Evolutionary conservation across 1,139 yeast genomes (phyloP).

Genomic region (Taphrina deformans): DNA sequence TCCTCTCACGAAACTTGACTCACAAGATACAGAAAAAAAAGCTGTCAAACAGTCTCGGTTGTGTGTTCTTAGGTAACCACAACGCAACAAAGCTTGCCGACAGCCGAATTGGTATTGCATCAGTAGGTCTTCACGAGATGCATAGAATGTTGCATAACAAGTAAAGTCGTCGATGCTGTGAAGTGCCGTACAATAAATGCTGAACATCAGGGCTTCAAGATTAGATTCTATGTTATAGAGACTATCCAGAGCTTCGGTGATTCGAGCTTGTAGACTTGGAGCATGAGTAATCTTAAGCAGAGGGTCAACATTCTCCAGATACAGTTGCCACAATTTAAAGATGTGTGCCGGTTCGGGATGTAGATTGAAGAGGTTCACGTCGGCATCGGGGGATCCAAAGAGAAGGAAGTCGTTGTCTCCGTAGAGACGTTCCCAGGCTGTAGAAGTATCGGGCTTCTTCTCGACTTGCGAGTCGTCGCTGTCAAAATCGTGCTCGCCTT

Average conservation of each 20-base stretch:
- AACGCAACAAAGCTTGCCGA: background rate
- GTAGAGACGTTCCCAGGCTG: background rate
- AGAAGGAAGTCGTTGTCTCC: conserved; percentile 5
- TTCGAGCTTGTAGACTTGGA: background rate
- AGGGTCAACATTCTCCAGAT: background rate
- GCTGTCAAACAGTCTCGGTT: conserved; percentile 1
- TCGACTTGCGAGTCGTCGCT: background rate
- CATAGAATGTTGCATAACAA: background rate
- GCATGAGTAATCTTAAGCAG: background rate
- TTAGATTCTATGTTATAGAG: background rate
- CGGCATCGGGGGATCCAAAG: background rate
- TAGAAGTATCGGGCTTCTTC: background rate
- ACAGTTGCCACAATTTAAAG: background rate
- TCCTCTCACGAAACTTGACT: too few species aligned
- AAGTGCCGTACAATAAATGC: background rate
- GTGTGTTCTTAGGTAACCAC: background rate
- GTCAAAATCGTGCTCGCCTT: background rate
- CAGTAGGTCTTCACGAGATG: background rate
- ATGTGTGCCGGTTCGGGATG: background rate
- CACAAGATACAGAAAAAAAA: background rate
- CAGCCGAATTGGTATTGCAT: background rate
- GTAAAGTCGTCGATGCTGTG: background rate
- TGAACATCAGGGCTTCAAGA: background rate
- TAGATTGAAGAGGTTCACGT: background rate
- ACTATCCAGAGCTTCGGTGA: background rate